Percentiles rank a stretch among this genome's conserved stretches.
phyloP scores from a whole-genome alignment of 2,329 filamentous ascomycete genomes.

The Zymoseptoria passerinii region DNA sequence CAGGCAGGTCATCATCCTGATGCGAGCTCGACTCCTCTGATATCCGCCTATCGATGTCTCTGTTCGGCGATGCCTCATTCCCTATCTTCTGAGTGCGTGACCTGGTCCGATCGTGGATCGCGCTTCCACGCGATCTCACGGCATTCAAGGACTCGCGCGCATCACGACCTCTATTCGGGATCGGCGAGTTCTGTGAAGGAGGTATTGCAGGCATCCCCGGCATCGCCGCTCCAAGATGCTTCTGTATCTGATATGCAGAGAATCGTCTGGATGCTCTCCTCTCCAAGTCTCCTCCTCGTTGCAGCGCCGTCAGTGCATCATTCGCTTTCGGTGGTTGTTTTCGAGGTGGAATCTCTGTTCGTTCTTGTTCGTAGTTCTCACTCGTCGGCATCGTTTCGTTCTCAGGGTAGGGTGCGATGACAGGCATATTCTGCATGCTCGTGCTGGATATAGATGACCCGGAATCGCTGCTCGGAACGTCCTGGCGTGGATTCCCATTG shows the following conservation, averaged over 20 bases:
- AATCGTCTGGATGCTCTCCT: slow-evolving; percentile 86
- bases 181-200: slow-evolving; percentile 64
- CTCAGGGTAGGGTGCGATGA: slow-evolving; percentile 64
- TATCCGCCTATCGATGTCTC: slow-evolving; percentile 45
- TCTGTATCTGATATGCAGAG: slow-evolving; percentile 93
- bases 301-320: slow-evolving; percentile 82
- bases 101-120: slow-evolving; percentile 22
- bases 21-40: slow-evolving; percentile 52
- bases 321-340: slow-evolving; percentile 75
- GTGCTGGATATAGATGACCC: slow-evolving; percentile 61
- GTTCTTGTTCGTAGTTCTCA: slow-evolving; percentile 1
- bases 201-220: slow-evolving; percentile 83
- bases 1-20: slow-evolving; percentile 29
- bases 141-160: slow-evolving; percentile 75
- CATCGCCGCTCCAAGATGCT: slow-evolving; percentile 73
- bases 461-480: slow-evolving; percentile 40
- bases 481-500: slow-evolving; percentile 12
- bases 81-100: slow-evolving; percentile 19
- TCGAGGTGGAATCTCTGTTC: slow-evolving; percentile 39
- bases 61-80: slow-evolving; percentile 55
- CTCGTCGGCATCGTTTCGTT: slow-evolving; percentile 43
- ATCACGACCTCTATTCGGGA: slow-evolving; percentile 79
- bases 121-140: slow-evolving; percentile 52
- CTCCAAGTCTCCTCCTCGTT: slow-evolving; percentile 86
- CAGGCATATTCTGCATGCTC: slow-evolving; percentile 67